Percentiles rank a stretch among this genome's conserved stretches.
Evolutionary conservation across 192 early-diverging fungal genomes (phyloP).

Genomic region (Backusella tuberculispora): DNA sequence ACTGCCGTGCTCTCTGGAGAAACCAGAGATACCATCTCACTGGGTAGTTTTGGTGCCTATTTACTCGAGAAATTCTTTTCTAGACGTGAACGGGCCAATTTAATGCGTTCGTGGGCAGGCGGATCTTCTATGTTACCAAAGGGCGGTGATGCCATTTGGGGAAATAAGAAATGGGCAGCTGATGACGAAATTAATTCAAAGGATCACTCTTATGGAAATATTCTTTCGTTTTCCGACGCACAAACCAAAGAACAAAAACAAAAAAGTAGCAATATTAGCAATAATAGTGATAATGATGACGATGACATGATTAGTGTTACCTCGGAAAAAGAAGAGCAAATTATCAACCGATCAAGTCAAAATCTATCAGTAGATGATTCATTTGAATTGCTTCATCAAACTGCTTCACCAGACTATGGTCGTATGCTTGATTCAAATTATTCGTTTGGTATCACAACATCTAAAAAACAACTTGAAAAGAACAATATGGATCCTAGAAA

Average conservation of each 20-base stretch:
- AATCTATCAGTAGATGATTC: neutral
- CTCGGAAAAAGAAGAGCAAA: neutral
- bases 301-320: neutral
- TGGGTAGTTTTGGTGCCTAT: constrained; percentile 72
- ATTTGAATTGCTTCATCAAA: constrained; percentile 10
- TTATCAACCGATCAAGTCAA: neutral
- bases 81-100: constrained; percentile 66
- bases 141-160: constrained; percentile 84
- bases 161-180: constrained; percentile 67
- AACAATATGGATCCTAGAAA: constrained; percentile 60
- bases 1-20: constrained; percentile 79
- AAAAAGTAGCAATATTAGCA: neutral
- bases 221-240: constrained; percentile 54
- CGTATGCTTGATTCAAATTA: constrained; percentile 61
- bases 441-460: constrained; percentile 65
- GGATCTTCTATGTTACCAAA: constrained; percentile 78
- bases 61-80: constrained; percentile 85
- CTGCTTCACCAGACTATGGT: constrained; percentile 39
- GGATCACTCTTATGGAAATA: constrained; percentile 53
- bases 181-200: constrained; percentile 62
- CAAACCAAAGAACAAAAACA: neutral
- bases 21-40: constrained; percentile 82
- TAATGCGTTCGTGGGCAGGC: constrained; percentile 86
- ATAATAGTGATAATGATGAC: neutral
- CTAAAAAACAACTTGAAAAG: constrained; percentile 61